phyloP scores from a whole-genome alignment of 257 asterid species.

The Solanum clarkiae region DNA sequence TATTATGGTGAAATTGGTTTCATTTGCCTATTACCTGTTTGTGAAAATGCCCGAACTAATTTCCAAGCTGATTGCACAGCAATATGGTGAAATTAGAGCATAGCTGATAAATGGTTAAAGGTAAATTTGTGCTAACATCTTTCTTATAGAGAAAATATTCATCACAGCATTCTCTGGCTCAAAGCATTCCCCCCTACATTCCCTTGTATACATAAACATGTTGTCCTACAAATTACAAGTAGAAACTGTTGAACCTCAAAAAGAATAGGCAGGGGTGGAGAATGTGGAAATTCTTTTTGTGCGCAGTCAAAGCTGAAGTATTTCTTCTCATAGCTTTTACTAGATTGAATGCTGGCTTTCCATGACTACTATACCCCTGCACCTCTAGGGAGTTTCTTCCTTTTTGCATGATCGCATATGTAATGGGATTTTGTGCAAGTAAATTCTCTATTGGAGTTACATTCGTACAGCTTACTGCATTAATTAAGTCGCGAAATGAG shows the following conservation, averaged over 20 bases:
- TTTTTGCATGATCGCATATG: neutral
- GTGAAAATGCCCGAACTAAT: constrained; percentile 17
- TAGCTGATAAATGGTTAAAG: neutral
- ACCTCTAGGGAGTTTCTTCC: neutral
- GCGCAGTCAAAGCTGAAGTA: neutral
- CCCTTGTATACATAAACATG: neutral
- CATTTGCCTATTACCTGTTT: neutral
- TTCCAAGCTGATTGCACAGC: neutral
- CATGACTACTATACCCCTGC: neutral
- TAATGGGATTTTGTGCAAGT: neutral
- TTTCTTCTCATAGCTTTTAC: neutral
- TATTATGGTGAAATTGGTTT: neutral
- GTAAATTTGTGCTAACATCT: neutral
- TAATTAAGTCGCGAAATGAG: neutral
- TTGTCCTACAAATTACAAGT: neutral
- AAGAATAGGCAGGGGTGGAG: neutral
- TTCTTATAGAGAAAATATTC: too few species aligned
- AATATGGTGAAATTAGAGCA: neutral
- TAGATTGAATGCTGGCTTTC: neutral
- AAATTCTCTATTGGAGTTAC: neutral
- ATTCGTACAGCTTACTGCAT: neutral
- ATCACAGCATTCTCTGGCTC: neutral
- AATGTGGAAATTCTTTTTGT: neutral
- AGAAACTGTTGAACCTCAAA: neutral
- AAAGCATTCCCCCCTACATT: too few species aligned